A percentile compares a stretch with the other conserved stretches of the same genome.
phyloP scores from a whole-genome alignment of 257 asterid species.

The Mitragyna speciosa region DNA sequence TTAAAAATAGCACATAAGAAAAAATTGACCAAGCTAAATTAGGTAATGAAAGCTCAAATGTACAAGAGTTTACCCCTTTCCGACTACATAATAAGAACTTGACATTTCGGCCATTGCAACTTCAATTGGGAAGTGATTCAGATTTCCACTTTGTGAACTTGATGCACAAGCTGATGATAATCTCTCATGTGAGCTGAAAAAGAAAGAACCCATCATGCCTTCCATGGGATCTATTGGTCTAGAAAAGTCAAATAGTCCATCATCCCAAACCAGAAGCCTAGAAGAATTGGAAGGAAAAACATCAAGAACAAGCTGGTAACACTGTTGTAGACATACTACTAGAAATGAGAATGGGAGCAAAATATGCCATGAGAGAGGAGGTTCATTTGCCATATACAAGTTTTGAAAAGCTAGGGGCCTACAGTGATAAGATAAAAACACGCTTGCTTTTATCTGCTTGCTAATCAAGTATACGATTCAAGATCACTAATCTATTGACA shows the following conservation, averaged over 20 bases:
- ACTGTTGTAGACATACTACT: neutral
- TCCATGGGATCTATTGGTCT: conserved; percentile 36
- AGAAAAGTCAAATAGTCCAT: conserved; percentile 56
- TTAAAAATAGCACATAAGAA: neutral
- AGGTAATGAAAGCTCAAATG: conserved; percentile 12
- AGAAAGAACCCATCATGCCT: conserved; percentile 32
- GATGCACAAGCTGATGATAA: conserved; percentile 33
- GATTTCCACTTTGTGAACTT: conserved; percentile 35
- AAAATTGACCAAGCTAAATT: neutral
- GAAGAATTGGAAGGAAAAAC: conserved; percentile 13
- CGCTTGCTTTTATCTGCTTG: neutral
- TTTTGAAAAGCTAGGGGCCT: neutral
- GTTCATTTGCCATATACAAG: neutral
- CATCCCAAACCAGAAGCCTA: conserved; percentile 91
- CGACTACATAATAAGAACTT: conserved; percentile 49
- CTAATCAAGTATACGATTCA: neutral
- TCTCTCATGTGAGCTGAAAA: conserved; percentile 34
- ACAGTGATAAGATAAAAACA: neutral
- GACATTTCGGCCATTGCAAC: conserved; percentile 73
- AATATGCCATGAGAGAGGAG: neutral
- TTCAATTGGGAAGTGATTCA: conserved; percentile 43
- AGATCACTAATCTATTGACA: neutral
- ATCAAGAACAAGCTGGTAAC: neutral
- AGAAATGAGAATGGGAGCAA: neutral
- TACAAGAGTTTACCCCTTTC: conserved; percentile 61